phyloP scores from a whole-genome alignment of 495 filamentous ascomycete genomes.

The Mytilinidion resinicola region DNA sequence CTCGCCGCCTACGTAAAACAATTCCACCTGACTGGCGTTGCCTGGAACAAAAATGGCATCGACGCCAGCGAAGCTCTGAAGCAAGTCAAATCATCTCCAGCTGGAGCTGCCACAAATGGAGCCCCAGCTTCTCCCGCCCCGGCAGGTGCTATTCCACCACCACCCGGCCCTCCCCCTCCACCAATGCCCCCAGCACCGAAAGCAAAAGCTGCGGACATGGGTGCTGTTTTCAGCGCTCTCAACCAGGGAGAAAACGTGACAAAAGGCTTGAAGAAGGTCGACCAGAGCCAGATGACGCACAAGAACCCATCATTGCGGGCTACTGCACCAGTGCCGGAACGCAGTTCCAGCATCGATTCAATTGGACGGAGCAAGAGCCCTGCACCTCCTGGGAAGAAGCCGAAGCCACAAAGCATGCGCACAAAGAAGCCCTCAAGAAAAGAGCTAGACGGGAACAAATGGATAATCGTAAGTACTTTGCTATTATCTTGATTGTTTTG shows the following conservation, averaged over 20 bases:
- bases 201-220: slow-evolving; percentile 48
- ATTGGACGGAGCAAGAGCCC: slow-evolving; percentile 65
- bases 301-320: slow-evolving; percentile 91
- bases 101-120: slow-evolving; percentile 31
- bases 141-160: slow-evolving; percentile 47
- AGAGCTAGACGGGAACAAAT: slow-evolving; percentile 92
- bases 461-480: slow-evolving; percentile 59
- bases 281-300: slow-evolving; percentile 92
- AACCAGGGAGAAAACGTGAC: slow-evolving; percentile 86
- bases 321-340: slow-evolving; percentile 58
- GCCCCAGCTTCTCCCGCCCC: slow-evolving; percentile 46
- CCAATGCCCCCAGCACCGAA: slow-evolving; percentile 58
- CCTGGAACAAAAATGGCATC: slow-evolving; percentile 80
- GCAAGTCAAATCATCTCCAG: slow-evolving; percentile 49
- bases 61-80: slow-evolving; percentile 64
- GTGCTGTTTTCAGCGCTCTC: slow-evolving; percentile 81
- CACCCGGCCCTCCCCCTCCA: slow-evolving; percentile 64
- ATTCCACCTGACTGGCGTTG: slow-evolving; percentile 69
- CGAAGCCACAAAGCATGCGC: slow-evolving; percentile 91
- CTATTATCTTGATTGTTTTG: background rate
- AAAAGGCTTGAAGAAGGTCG: slow-evolving; percentile 81
- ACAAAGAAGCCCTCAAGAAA: slow-evolving; percentile 87
- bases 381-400: slow-evolving; percentile 73
- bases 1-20: slow-evolving; percentile 74
- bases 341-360: slow-evolving; percentile 47